phyloP scores from a whole-genome alignment of 495 filamentous ascomycete genomes.

The Cetradonia linearis region DNA sequence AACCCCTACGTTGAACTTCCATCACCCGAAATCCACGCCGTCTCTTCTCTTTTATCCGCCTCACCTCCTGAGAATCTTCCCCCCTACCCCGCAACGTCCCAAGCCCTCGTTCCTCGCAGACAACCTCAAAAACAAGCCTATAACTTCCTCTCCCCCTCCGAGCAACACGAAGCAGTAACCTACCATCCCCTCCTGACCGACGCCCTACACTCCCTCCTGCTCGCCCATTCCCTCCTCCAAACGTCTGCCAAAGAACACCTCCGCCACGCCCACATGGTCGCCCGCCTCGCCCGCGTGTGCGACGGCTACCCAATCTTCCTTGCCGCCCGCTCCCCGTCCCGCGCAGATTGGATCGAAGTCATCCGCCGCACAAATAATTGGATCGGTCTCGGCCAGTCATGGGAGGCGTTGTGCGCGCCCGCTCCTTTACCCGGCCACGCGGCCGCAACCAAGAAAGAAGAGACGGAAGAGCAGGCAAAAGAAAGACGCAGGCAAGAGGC shows the following conservation, averaged over 20 bases:
- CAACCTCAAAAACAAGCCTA: conserved; percentile 18
- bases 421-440: conserved; percentile 45
- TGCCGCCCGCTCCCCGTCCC: conserved; percentile 56
- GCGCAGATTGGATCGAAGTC: conserved; percentile 71
- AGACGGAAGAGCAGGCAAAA: conserved; percentile 39
- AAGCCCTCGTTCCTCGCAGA: conserved; percentile 24
- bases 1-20: conserved; percentile 25
- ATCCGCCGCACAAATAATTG: conserved; percentile 54
- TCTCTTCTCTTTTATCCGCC: conserved; percentile 47
- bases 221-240: conserved; percentile 63
- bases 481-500: conserved; percentile 53
- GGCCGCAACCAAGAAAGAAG: conserved; percentile 32
- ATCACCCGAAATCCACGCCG: conserved; percentile 31
- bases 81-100: conserved; percentile 41
- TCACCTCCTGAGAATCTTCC: conserved; percentile 47
- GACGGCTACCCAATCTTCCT: conserved; percentile 76
- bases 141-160: conserved; percentile 23
- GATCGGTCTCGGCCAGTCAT: conserved; percentile 49
- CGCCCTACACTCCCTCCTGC: conserved; percentile 59
- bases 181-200: conserved; percentile 72
- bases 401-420: conserved; percentile 63
- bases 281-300: conserved; percentile 58
- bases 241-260: conserved; percentile 62
- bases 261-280: conserved; percentile 69
- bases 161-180: conserved; percentile 54